Conservation (phyloP, 2,329 filamentous ascomycete genomes). For the Scedosporium apiospermum region DNA sequence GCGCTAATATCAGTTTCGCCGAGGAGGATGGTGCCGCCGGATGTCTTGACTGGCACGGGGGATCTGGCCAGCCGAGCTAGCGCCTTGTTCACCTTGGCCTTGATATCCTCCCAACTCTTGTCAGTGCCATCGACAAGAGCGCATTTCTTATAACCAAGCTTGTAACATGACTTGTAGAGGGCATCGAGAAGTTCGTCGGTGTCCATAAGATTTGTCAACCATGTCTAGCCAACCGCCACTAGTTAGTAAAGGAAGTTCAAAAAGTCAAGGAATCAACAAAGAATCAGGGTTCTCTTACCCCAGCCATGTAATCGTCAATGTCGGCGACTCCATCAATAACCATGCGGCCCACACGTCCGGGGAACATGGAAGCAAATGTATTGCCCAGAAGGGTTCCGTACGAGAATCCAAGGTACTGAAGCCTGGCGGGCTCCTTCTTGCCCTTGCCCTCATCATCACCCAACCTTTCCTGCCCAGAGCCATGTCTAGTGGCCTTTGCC, state of each 20-base stretch:
- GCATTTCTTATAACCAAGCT: slow-evolving; percentile 12
- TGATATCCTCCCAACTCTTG: slow-evolving; percentile 6
- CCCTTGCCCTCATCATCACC: neutral
- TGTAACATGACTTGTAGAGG: slow-evolving; percentile 27
- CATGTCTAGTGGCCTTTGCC: slow-evolving; percentile 1
- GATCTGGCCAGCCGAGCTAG: slow-evolving; percentile 17
- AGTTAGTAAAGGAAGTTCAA: neutral
- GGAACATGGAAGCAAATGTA: slow-evolving; percentile 25
- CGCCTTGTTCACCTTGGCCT: slow-evolving; percentile 18
- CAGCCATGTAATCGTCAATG: slow-evolving; percentile 23
- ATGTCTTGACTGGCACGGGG: slow-evolving; percentile 15
- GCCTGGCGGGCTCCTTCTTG: slow-evolving; percentile 11
- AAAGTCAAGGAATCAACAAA: neutral
- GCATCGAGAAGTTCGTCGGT: slow-evolving; percentile 22
- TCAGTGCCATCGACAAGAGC: slow-evolving; percentile 6
- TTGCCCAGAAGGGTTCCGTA: slow-evolving; percentile 30
- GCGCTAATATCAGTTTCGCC: slow-evolving; percentile 20
- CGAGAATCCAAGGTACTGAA: slow-evolving; percentile 42
- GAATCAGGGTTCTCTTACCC: slow-evolving; percentile 15
- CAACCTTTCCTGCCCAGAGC: slow-evolving; percentile 9
- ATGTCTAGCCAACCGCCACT: slow-evolving; percentile 15
- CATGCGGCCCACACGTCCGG: slow-evolving; percentile 27
- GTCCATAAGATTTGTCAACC: slow-evolving; percentile 27
- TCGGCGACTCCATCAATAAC: slow-evolving; percentile 30
- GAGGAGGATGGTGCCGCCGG: slow-evolving; percentile 16